These are phyloP conservation scores for Westerdykella ornata DNA, from an alignment of 2,329 filamentous ascomycete species.

Conservation along the genomic window DNA sequence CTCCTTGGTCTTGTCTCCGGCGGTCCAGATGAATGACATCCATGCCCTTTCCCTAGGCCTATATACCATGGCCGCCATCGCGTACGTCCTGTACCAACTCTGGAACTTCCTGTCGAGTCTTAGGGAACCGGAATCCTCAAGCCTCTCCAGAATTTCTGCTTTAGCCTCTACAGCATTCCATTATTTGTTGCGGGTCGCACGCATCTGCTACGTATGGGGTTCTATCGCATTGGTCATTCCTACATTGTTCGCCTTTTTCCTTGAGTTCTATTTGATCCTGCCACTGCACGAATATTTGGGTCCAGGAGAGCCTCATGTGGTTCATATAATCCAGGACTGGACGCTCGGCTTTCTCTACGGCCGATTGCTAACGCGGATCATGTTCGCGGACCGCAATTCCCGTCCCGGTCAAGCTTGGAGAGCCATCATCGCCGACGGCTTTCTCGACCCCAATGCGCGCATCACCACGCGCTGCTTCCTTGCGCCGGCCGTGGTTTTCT, in stretches of 20 bases:
- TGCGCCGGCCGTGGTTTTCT: slow-evolving; percentile 63
- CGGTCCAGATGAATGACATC: slow-evolving; percentile 72
- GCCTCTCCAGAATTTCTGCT: slow-evolving; percentile 19
- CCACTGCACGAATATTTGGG: slow-evolving; percentile 70
- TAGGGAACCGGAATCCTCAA: slow-evolving; percentile 20
- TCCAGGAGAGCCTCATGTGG: slow-evolving; percentile 54
- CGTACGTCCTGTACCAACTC: slow-evolving; percentile 50
- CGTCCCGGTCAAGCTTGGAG: slow-evolving; percentile 68
- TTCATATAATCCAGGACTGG: slow-evolving; percentile 90
- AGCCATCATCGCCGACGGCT: slow-evolving; percentile 63
- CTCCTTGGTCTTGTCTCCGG: slow-evolving; percentile 60
- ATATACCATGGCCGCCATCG: slow-evolving; percentile 65
- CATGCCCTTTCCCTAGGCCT: slow-evolving; percentile 92
- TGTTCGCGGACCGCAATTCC: slow-evolving; percentile 61
- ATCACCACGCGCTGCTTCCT: slow-evolving; percentile 82
- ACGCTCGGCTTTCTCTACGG: slow-evolving; percentile 86
- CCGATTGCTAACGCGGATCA: slow-evolving; percentile 66
- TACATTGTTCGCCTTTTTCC: slow-evolving; percentile 66
- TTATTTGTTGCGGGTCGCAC: slow-evolving; percentile 16
- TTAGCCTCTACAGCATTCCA: neutral
- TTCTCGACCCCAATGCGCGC: slow-evolving; percentile 67
- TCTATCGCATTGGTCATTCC: slow-evolving; percentile 75
- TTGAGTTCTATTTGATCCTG: slow-evolving; percentile 83
- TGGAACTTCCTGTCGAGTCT: slow-evolving; percentile 42
- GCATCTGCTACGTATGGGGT: slow-evolving; percentile 66